phyloP scores from a whole-genome alignment of 2,329 filamentous ascomycete genomes.

The Neofusicoccum sp. region DNA sequence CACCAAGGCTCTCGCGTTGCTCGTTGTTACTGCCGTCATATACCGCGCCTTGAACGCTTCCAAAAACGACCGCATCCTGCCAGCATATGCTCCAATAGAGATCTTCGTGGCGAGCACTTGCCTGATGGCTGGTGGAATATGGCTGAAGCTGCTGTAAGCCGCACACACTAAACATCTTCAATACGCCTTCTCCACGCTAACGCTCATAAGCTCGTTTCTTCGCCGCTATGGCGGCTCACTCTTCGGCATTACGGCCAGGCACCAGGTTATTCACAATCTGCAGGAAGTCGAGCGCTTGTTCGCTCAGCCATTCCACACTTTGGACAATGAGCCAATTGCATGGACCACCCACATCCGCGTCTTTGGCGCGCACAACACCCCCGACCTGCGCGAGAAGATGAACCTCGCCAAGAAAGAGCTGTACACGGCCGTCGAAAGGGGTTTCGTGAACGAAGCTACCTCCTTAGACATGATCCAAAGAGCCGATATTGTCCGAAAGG shows the following conservation, averaged over 20 bases:
- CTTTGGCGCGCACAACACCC: slow-evolving; percentile 1
- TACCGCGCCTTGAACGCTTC: not conserved
- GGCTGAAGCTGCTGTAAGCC: slow-evolving; percentile 14
- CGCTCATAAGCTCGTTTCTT: not conserved
- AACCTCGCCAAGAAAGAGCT: not conserved
- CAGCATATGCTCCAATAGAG: slow-evolving; percentile 4
- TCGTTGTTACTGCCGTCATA: not conserved
- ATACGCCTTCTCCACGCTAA: not conserved
- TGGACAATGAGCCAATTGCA: slow-evolving; percentile 11
- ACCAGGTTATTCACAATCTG: slow-evolving; percentile 14
- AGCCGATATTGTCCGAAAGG: not conserved
- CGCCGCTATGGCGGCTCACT: slow-evolving; percentile 6
- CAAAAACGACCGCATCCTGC: not conserved
- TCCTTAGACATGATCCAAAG: not conserved
- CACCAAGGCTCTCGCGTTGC: not conserved
- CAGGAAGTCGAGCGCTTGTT: slow-evolving; percentile 4
- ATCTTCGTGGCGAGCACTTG: slow-evolving; percentile 14
- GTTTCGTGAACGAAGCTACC: not conserved
- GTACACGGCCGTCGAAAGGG: slow-evolving; percentile 4
- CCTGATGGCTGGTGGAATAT: not conserved
- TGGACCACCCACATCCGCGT: slow-evolving; percentile 13
- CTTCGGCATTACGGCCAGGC: slow-evolving; percentile 2
- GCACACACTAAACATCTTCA: not conserved
- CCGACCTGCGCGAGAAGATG: not conserved
- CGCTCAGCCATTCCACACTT: not conserved